Base-by-base conservation (phyloP, 768 basidiomycete species). In the Panaeolus papilionaceus region DNA sequence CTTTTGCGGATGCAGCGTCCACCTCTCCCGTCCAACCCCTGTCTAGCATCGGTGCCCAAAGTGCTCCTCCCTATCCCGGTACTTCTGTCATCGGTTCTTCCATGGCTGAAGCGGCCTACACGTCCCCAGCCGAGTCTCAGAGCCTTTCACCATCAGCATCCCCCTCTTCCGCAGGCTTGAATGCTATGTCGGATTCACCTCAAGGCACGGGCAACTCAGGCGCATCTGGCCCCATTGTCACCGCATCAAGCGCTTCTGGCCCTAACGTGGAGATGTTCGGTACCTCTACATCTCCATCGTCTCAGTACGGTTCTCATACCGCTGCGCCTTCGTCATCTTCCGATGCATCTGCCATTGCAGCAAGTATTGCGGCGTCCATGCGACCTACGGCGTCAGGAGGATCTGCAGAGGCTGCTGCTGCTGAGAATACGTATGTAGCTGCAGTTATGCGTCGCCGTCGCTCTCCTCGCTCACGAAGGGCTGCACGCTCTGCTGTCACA, bases 271-370 rank as follows among this genome's bases (percentile, higher is more conserved):
- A 58, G 54, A 58, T 58, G 54, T 33, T 58, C 16, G 54, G 54
- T 33, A 45, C 62, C 9, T 63, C 62, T 26, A 63, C 62, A 42
- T 42, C 62, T 20, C 62, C 11, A 9, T 39, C 62, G 12, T 68
- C 72, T 28, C 54, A 72, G n/a, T 63, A 68, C 18, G 64, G 26
- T 45, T 37, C 67, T 18, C 38, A 33, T 2, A 58, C 54, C 4
- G 54, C 33, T 16, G 54, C 65, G 7, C 47, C 63, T 33, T 70
- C 66, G 42, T 65, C 67, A 42, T 78, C 79, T 28, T 66, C 76
- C 37, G 76, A 76, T 54, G 71, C 78, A 2, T 69, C 80, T 23
- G 42, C 78, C 33, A 63, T 72, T 23, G 75, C 79, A 42, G 73
- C 82, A 4, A 67, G 75, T 37, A 78, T 80, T 28, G 71, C 78